Conservation (phyloP, 2,329 filamentous ascomycete species). For the Penicillium sp. region DNA sequence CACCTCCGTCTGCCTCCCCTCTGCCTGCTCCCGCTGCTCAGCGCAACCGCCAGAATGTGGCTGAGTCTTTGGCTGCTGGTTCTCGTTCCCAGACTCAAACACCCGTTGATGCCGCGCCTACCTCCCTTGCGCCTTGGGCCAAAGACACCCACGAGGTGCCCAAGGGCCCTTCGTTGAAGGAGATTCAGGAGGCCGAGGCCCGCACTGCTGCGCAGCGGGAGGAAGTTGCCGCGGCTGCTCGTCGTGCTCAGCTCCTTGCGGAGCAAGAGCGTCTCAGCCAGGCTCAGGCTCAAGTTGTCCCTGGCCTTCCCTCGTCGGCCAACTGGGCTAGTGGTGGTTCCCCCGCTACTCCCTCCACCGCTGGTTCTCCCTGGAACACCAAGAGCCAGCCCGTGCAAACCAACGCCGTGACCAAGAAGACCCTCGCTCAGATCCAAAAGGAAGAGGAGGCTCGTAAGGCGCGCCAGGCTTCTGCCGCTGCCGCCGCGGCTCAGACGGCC, state of each 20-base stretch:
- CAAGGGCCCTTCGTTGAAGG: conserved; percentile 88
- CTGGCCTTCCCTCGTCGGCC: conserved; percentile 81
- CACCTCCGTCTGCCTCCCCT: conserved; percentile 74
- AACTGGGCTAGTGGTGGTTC: conserved; percentile 82
- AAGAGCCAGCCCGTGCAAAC: conserved; percentile 43
- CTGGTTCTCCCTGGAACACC: conserved; percentile 55
- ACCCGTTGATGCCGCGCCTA: conserved; percentile 64
- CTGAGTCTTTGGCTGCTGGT: conserved; percentile 67
- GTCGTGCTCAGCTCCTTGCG: conserved; percentile 66
- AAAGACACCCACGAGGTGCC: conserved; percentile 73
- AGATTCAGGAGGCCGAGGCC: conserved; percentile 95
- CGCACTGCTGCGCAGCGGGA: conserved; percentile 89
- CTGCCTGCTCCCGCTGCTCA: conserved; percentile 88
- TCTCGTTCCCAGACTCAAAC: conserved; percentile 76
- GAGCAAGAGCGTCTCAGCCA: conserved; percentile 75
- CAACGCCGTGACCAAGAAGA: conserved; percentile 69
- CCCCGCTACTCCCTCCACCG: conserved; percentile 62
- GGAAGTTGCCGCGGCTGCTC: conserved; percentile 73
- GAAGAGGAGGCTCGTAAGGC: conserved; percentile 92
- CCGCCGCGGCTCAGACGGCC: conserved; percentile 50
- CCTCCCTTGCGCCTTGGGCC: conserved; percentile 91
- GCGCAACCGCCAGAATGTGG: conserved; percentile 78
- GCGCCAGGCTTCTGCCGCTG: conserved; percentile 58
- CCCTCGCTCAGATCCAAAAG: conserved; percentile 91
- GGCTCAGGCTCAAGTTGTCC: conserved; percentile 63